phyloP scores from a whole-genome alignment of 345 rosid genomes.

The Arabidopsis suecica region DNA sequence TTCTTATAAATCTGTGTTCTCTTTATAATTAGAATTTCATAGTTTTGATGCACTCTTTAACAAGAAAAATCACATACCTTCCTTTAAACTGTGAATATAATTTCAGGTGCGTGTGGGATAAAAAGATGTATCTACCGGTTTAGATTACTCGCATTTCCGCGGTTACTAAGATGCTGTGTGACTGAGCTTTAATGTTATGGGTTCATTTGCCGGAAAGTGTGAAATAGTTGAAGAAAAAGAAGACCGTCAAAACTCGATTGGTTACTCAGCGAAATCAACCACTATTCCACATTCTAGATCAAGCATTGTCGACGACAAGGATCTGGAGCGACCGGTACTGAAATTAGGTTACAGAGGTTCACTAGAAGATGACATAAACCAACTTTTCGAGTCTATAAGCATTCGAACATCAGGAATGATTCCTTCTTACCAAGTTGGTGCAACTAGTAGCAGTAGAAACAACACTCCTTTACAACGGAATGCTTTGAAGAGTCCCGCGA shows the following conservation, averaged over 20 bases:
- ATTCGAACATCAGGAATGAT: constrained; percentile 67
- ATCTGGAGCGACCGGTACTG: constrained; percentile 55
- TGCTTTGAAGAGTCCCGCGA: constrained; percentile 71
- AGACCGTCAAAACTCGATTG: constrained; percentile 53
- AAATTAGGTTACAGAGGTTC: constrained; percentile 69
- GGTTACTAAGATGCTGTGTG: constrained; percentile 37
- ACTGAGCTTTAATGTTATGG: constrained; percentile 55
- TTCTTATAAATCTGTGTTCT: not conserved
- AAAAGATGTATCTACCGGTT: constrained; percentile 22
- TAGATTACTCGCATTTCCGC: constrained; percentile 2
- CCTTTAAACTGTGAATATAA: not conserved
- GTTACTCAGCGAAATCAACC: constrained; percentile 47
- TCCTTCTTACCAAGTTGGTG: constrained; percentile 52
- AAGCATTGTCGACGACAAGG: constrained; percentile 48
- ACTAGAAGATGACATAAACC: constrained; percentile 85
- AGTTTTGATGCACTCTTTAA: not conserved
- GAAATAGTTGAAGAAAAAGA: constrained; percentile 88
- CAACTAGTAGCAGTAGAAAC: constrained; percentile 52
- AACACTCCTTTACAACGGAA: constrained; percentile 56
- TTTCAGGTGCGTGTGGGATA: constrained; percentile 30
- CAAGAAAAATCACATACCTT: not conserved
- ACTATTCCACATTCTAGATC: constrained; percentile 55
- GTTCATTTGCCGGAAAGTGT: constrained; percentile 74
- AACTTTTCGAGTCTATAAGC: constrained; percentile 84
- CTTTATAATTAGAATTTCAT: not conserved